Evolutionary conservation across 208 protist genomes (phyloP).

Genomic region (Trypanosoma brucei): DNA sequence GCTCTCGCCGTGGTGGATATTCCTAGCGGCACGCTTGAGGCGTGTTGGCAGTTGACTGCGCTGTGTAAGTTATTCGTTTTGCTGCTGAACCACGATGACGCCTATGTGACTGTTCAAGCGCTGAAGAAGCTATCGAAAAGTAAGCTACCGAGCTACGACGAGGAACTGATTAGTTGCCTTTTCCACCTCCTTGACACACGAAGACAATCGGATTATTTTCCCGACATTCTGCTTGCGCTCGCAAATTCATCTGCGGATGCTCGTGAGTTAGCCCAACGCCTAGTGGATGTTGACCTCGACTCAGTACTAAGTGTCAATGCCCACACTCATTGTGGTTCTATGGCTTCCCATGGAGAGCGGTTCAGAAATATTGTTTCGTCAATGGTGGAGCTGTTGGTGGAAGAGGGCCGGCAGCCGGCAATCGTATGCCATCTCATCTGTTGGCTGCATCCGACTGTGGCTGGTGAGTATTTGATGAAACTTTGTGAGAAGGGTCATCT

Average conservation of each 20-base stretch:
- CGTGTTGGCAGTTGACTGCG: constrained; percentile 9
- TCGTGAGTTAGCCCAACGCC: neutral
- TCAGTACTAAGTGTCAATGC: neutral
- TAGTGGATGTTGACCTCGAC: constrained; percentile 5
- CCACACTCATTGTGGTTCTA: neutral
- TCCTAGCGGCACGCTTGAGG: neutral
- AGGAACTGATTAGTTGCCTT: constrained; percentile 2
- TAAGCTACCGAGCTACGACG: neutral
- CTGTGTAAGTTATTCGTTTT: constrained; percentile 3
- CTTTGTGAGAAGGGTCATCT: constrained; percentile 6
- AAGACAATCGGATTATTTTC: neutral
- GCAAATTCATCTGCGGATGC: neutral
- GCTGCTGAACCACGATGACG: constrained; percentile 10
- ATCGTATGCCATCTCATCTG: constrained; percentile 13
- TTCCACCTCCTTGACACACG: constrained; percentile 1
- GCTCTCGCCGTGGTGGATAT: neutral
- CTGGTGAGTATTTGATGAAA: neutral
- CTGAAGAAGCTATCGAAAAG: neutral
- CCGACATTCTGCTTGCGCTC: neutral
- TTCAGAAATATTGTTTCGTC: constrained; percentile 2
- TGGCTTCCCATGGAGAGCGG: neutral
- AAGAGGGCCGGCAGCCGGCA: constrained; percentile 4
- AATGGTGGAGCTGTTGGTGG: constrained; percentile 6
- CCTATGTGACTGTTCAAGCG: neutral
- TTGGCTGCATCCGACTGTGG: neutral